Evolutionary conservation across 1,284 basidiomycete species (phyloP).

Genomic region (Erythrobasidium hasegawianum): DNA sequence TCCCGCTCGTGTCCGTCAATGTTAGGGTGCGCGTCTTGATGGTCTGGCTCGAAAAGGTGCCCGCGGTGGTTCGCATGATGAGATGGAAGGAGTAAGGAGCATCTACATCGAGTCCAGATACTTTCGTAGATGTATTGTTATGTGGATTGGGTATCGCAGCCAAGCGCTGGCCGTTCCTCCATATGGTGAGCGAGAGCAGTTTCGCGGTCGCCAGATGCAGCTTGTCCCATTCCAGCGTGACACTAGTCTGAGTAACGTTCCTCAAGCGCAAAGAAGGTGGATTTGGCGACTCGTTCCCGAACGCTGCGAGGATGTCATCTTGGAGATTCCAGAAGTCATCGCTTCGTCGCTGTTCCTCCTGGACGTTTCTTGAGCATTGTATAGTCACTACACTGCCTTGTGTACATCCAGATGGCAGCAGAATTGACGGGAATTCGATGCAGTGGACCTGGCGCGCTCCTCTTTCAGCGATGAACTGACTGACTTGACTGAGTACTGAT

Average conservation of each 20-base stretch:
- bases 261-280: constrained; percentile 69
- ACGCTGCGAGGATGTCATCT: constrained; percentile 68
- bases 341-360: constrained; percentile 72
- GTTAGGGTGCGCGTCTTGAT: constrained; percentile 81
- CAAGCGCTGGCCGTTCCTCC: constrained; percentile 79
- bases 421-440: constrained; percentile 90
- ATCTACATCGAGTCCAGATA: constrained; percentile 74
- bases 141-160: constrained; percentile 75
- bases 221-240: constrained; percentile 84
- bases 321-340: constrained; percentile 78
- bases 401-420: constrained; percentile 81
- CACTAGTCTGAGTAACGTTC: constrained; percentile 89
- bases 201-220: constrained; percentile 79
- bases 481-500: neutral
- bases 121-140: constrained; percentile 80
- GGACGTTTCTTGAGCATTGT: constrained; percentile 75
- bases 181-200: constrained; percentile 81
- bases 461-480: neutral
- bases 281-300: constrained; percentile 65
- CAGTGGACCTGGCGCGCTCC: constrained; percentile 31
- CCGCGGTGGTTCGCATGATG: constrained; percentile 77
- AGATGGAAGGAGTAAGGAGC: constrained; percentile 90
- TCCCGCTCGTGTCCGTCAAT: constrained; percentile 87
- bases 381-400: constrained; percentile 94
- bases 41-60: constrained; percentile 76